Evolutionary conservation across 2,329 filamentous ascomycete genomes (phyloP).

Genomic region (Neofusicoccum umdonicola): DNA sequence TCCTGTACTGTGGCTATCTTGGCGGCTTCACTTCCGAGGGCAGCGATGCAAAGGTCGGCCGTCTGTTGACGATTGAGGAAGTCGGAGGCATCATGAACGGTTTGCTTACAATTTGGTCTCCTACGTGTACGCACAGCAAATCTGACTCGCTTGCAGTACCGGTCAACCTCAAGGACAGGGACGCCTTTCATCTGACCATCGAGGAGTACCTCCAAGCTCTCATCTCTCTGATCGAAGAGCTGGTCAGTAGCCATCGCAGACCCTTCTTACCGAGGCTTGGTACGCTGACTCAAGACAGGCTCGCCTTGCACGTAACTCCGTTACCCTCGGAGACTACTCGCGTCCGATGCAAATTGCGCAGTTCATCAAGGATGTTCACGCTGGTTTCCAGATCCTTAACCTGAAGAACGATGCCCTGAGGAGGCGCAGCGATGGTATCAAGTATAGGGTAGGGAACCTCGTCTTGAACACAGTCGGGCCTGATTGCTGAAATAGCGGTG

Average conservation of each 20-base stretch:
- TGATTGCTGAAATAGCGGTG: background rate
- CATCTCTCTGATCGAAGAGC: slow-evolving; percentile 83
- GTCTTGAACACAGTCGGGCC: background rate
- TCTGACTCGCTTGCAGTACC: slow-evolving; percentile 59
- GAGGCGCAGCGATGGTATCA: slow-evolving; percentile 86
- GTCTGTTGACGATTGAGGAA: slow-evolving; percentile 82
- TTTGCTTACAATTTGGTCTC: slow-evolving; percentile 39
- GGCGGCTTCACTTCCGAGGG: slow-evolving; percentile 64
- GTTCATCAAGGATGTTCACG: slow-evolving; percentile 93
- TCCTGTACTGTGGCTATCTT: slow-evolving; percentile 70
- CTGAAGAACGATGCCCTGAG: slow-evolving; percentile 92
- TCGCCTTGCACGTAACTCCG: slow-evolving; percentile 88
- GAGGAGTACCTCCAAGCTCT: slow-evolving; percentile 94
- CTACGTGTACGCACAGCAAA: background rate
- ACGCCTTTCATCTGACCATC: slow-evolving; percentile 92
- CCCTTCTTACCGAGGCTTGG: background rate
- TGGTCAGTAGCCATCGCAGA: slow-evolving; percentile 48
- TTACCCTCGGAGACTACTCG: slow-evolving; percentile 84
- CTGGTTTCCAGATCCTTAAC: slow-evolving; percentile 95
- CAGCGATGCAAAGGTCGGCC: slow-evolving; percentile 54
- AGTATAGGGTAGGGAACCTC: slow-evolving; percentile 66
- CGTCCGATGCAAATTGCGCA: slow-evolving; percentile 83
- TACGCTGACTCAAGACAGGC: slow-evolving; percentile 44
- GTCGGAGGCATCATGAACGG: slow-evolving; percentile 75
- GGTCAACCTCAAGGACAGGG: slow-evolving; percentile 83